phyloP scores from a whole-genome alignment of 306 rosid species.

The Inga leiocalycina region DNA sequence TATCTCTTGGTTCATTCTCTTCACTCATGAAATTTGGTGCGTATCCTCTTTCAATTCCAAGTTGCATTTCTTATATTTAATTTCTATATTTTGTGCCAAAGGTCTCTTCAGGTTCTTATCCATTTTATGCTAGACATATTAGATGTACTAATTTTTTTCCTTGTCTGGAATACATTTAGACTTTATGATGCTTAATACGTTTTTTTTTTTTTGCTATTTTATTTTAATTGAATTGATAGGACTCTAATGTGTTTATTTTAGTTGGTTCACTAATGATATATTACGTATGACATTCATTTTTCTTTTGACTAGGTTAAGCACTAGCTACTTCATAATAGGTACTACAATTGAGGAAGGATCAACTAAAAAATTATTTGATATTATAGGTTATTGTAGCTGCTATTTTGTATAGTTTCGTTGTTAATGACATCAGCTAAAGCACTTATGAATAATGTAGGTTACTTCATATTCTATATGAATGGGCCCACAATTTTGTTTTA shows the following conservation, averaged over 20 bases:
- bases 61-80: not conserved
- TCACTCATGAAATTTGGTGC: conserved; percentile 73
- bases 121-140: not conserved
- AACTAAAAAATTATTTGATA: not conserved
- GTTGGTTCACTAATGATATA: not conserved
- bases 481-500: not conserved
- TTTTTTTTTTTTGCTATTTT: no score
- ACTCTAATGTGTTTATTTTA: not conserved
- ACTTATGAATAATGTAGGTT: not conserved
- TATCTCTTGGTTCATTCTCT: conserved; percentile 82
- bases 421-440: not conserved
- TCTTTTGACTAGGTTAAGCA: not conserved
- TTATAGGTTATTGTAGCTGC: not conserved
- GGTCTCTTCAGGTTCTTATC: not conserved
- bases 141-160: not conserved
- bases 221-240: not conserved
- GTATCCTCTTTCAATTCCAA: not conserved
- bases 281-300: not conserved
- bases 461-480: not conserved
- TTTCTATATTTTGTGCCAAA: not conserved
- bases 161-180: not conserved
- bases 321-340: not conserved
- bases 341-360: not conserved
- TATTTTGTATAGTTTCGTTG: not conserved
- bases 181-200: not conserved